phyloP scores from a whole-genome alignment of 1,284 basidiomycete species.

The Ustilago curta region DNA sequence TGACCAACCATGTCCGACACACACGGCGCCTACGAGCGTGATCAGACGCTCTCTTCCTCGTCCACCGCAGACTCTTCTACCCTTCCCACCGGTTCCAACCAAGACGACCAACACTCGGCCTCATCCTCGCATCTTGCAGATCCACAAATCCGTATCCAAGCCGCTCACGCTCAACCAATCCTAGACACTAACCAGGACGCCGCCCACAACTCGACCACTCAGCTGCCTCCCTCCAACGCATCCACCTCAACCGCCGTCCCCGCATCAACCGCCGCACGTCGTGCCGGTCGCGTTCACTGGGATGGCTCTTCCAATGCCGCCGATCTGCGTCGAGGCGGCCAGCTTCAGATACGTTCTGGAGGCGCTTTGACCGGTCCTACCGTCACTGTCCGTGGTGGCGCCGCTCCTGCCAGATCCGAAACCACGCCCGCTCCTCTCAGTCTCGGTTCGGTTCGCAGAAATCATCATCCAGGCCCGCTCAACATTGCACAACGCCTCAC shows the following conservation, averaged over 20 bases:
- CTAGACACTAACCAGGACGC: conserved; percentile 8
- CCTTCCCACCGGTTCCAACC: conserved; percentile 22
- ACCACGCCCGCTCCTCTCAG: conserved; percentile 22
- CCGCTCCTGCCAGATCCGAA: conserved; percentile 15
- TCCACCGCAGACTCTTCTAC: conserved; percentile 41
- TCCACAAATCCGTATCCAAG: conserved; percentile 17
- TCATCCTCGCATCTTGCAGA: conserved; percentile 8
- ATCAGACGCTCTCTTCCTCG: conserved; percentile 22
- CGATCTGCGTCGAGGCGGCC: conserved; percentile 34
- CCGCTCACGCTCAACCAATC: conserved; percentile 1
- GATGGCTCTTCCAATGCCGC: conserved; percentile 48
- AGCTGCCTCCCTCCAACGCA: conserved; percentile 3
- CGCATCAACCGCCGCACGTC: conserved; percentile 13
- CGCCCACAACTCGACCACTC: neutral
- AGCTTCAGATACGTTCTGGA: conserved; percentile 35
- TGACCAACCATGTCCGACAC: conserved; percentile 26
- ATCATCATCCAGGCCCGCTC: conserved; percentile 64
- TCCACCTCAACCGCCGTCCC: conserved; percentile 21
- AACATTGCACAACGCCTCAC: conserved; percentile 54
- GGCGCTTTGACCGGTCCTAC: conserved; percentile 47
- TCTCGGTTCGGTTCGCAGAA: conserved; percentile 49
- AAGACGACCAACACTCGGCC: conserved; percentile 9
- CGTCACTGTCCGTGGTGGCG: conserved; percentile 52
- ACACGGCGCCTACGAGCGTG: conserved; percentile 16
- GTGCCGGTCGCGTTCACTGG: conserved; percentile 48